A percentile compares a stretch with the other conserved stretches of the same genome.
Conservation (phyloP, 768 basidiomycete genomes). For the Cytidiella melzeri region DNA sequence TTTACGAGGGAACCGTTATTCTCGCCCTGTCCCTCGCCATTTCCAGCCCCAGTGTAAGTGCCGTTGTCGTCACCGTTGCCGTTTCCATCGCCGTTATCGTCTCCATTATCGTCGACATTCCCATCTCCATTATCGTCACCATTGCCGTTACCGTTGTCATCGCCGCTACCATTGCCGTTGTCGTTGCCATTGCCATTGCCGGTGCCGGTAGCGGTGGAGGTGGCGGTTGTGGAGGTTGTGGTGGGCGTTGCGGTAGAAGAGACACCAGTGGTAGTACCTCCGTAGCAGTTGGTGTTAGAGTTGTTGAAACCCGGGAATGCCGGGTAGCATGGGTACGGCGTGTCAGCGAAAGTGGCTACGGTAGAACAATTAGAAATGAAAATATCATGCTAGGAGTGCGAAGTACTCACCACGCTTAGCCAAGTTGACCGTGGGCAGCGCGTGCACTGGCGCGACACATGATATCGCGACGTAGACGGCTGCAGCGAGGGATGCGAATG, state of each 20-base stretch:
- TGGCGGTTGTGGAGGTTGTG: too few relatives aligned
- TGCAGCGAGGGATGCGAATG: not conserved
- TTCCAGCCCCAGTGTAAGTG: not conserved
- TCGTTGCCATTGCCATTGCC: not conserved
- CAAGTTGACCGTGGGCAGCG: not conserved
- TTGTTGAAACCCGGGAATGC: not conserved
- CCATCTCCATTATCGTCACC: not conserved
- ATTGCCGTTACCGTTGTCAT: not conserved
- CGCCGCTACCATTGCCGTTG: not conserved
- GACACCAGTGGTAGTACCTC: too few relatives aligned
- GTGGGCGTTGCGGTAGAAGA: too few relatives aligned
- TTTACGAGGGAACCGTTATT: not conserved
- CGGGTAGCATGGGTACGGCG: constrained; percentile 2
- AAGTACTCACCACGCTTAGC: not conserved
- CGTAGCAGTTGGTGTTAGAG: too few relatives aligned
- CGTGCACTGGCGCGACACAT: not conserved
- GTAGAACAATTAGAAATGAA: not conserved
- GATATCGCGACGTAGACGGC: not conserved
- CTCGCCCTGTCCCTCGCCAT: not conserved
- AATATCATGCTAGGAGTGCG: not conserved
- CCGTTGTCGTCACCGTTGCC: too few relatives aligned
- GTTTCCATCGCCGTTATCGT: too few relatives aligned
- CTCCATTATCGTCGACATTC: not conserved
- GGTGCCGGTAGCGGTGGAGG: too few relatives aligned
- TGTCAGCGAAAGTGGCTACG: not conserved